Conservation (phyloP, 768 basidiomycete genomes). For the Lentinula edodes region DNA sequence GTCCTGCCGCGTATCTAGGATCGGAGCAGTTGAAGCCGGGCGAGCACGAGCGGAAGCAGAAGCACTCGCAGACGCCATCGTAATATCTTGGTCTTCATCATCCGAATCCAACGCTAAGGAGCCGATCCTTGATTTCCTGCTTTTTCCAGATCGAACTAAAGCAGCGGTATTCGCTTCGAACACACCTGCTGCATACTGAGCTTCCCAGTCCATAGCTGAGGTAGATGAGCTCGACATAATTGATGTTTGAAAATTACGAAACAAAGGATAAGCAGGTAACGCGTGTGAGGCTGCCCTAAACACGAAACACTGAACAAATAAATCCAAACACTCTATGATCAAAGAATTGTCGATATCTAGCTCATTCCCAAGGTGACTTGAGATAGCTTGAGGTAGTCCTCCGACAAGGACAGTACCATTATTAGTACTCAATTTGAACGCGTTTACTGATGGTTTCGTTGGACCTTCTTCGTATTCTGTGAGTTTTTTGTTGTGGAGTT, state of each 20-base stretch:
- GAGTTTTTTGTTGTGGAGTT: too few relatives aligned
- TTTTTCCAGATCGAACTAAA: neutral
- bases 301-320: neutral
- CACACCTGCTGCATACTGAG: neutral
- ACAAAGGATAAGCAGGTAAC: neutral
- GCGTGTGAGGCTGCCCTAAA: neutral
- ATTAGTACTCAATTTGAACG: too few relatives aligned
- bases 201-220: constrained; percentile 5
- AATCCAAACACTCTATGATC: neutral
- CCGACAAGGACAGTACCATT: too few relatives aligned
- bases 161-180: neutral
- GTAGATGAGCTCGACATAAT: neutral
- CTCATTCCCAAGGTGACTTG: too few relatives aligned
- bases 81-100: constrained; percentile 4
- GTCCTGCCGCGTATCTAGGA: neutral
- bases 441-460: too few relatives aligned
- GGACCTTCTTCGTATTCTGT: too few relatives aligned
- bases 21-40: neutral
- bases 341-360: too few relatives aligned
- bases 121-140: neutral
- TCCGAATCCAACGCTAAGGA: constrained; percentile 1
- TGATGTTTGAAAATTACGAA: neutral
- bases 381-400: too few relatives aligned
- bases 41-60: neutral
- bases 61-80: neutral